Evolutionary conservation across 2,329 filamentous ascomycete genomes (phyloP).

Genomic region (Fusarium sp.): DNA sequence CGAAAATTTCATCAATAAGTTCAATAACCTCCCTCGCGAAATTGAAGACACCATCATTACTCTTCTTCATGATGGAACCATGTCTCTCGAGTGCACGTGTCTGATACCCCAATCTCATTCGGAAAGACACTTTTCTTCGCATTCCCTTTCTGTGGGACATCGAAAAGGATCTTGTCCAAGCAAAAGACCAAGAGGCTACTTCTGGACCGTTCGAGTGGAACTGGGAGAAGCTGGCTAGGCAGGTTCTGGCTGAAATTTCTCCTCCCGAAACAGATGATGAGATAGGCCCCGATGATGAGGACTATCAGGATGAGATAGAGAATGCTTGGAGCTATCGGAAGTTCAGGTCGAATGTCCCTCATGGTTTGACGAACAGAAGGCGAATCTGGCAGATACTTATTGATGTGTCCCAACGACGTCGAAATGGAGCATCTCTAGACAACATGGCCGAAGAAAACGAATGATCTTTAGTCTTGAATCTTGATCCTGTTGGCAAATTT

Average conservation of each 20-base stretch:
- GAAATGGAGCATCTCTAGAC: background rate
- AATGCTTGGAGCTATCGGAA: background rate
- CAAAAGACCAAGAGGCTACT: background rate
- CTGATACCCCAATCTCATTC: background rate
- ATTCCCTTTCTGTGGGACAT: background rate
- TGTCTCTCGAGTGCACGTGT: background rate
- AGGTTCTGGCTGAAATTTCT: background rate
- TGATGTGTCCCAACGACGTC: background rate
- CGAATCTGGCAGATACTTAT: background rate
- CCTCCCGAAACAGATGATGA: background rate
- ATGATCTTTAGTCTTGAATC: too few species aligned
- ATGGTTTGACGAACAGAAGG: background rate
- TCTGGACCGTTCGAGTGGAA: background rate
- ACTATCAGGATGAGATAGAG: background rate
- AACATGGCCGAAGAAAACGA: background rate
- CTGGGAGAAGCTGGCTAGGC: background rate
- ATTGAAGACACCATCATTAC: background rate
- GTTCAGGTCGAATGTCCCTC: background rate
- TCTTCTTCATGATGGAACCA: background rate
- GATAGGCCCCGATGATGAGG: background rate
- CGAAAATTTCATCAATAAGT: background rate
- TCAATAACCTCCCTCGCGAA: background rate
- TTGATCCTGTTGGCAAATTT: too few species aligned
- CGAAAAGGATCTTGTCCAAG: background rate
- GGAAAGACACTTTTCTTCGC: background rate